Conservation (phyloP, 169 alveolate species). For the Cryptosporidium sp. region DNA sequence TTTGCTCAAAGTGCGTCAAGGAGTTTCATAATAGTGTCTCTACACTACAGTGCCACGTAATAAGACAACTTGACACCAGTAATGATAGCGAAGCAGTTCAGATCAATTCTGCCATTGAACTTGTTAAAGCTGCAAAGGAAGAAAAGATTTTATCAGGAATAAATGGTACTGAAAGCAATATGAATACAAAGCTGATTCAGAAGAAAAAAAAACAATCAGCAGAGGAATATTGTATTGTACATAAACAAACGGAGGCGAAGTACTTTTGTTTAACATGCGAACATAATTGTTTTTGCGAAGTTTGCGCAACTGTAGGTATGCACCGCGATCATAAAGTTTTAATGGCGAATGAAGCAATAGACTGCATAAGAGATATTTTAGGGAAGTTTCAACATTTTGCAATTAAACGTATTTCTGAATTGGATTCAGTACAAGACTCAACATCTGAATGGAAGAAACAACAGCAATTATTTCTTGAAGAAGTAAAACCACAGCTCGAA, state of each 20-base stretch:
- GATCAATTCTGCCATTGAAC: neutral
- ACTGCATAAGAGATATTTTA: constrained; percentile 62
- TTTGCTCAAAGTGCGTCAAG: constrained; percentile 38
- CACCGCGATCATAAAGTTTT: constrained; percentile 74
- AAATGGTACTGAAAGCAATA: constrained; percentile 3
- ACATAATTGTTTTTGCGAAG: constrained; percentile 64
- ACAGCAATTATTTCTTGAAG: constrained; percentile 38
- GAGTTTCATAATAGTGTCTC: constrained; percentile 58
- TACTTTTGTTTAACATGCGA: constrained; percentile 73
- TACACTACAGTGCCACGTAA: constrained; percentile 39
- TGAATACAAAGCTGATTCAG: constrained; percentile 9
- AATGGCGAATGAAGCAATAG: constrained; percentile 72
- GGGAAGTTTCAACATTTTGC: constrained; percentile 58
- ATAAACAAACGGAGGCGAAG: constrained; percentile 46
- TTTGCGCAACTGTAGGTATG: constrained; percentile 75
- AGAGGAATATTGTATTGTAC: constrained; percentile 63
- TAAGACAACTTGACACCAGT: constrained; percentile 34
- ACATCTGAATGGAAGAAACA: constrained; percentile 64
- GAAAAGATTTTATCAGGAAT: constrained; percentile 51
- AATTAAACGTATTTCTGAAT: constrained; percentile 45
- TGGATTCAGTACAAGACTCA: constrained; percentile 55
- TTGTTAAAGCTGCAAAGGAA: constrained; percentile 41
- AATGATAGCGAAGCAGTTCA: constrained; percentile 8
- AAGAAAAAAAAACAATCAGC: constrained; percentile 47
- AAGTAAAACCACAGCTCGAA: constrained; percentile 66